Conservation (phyloP, 1,139 yeast species). For the Yamadazyma dushanensis region DNA sequence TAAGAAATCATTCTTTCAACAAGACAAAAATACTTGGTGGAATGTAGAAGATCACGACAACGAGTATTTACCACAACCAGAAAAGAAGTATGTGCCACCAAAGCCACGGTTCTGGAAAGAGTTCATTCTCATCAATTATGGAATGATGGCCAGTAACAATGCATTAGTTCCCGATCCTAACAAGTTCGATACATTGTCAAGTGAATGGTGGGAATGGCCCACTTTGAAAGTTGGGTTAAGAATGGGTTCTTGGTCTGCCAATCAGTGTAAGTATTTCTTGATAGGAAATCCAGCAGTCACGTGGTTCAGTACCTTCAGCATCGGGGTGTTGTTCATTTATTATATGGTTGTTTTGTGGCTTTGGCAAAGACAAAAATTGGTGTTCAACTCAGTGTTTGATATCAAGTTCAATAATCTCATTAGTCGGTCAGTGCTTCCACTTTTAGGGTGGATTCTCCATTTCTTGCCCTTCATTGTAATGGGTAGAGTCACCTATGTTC, state of each 20-base stretch:
- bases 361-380: constrained; percentile 37
- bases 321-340: constrained; percentile 23
- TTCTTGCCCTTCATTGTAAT: constrained; percentile 85
- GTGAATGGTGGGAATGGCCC: constrained; percentile 87
- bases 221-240: constrained; percentile 60
- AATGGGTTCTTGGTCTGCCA: constrained; percentile 65
- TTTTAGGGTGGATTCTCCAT: constrained; percentile 95
- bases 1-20: constrained; percentile 46
- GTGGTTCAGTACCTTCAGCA: constrained; percentile 50
- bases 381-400: constrained; percentile 15
- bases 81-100: constrained; percentile 54
- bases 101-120: constrained; percentile 70
- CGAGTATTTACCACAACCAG: constrained; percentile 38
- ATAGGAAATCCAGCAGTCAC: constrained; percentile 69
- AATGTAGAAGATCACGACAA: constrained; percentile 70
- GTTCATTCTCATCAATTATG: constrained; percentile 65
- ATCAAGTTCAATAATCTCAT: constrained; percentile 11
- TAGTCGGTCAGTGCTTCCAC: constrained; percentile 43
- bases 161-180: constrained; percentile 71
- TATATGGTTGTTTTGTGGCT: constrained; percentile 20
- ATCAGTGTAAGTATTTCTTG: constrained; percentile 54
- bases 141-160: constrained; percentile 78
- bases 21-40: constrained; percentile 80
- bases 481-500: constrained; percentile 98
- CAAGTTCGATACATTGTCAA: constrained; percentile 62